Evolutionary conservation across 257 asterid genomes (phyloP).

Genomic region (Gentiana macrophylla): DNA sequence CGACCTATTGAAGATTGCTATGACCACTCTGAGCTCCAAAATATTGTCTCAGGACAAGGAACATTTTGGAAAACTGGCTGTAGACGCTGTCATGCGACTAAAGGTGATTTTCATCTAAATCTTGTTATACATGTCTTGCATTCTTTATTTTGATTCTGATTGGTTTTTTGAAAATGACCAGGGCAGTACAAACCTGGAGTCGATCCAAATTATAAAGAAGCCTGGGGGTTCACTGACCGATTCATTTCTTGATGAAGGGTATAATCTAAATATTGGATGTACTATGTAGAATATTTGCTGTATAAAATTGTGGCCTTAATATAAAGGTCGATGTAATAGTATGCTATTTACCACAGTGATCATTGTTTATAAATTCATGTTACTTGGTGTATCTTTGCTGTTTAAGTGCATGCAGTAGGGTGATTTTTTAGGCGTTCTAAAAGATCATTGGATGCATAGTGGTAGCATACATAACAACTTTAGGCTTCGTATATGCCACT

Average conservation of each 20-base stretch:
- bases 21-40: conserved; percentile 93
- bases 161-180: conserved; percentile 25
- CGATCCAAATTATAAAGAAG: conserved; percentile 88
- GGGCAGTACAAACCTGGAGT: conserved; percentile 90
- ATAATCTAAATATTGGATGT: not conserved
- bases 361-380: too few species aligned
- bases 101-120: conserved; percentile 36
- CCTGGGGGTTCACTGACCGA: conserved; percentile 88
- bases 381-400: too few species aligned
- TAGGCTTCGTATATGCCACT: too few species aligned
- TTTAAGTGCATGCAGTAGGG: too few species aligned
- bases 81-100: conserved; percentile 87
- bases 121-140: not conserved
- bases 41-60: conserved; percentile 90
- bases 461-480: too few species aligned
- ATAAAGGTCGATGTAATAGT: too few species aligned
- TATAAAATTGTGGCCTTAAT: too few species aligned
- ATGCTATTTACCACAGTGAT: too few species aligned
- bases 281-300: too few species aligned
- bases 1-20: conserved; percentile 80
- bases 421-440: too few species aligned
- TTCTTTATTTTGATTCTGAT: conserved; percentile 2
- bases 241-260: conserved; percentile 91
- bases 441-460: too few species aligned
- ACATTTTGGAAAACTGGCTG: conserved; percentile 74